Percentiles rank a stretch among this genome's conserved stretches.
Evolutionary conservation across 306 rosid species (phyloP).

Genomic region (Trichosanthes cucumerina): DNA sequence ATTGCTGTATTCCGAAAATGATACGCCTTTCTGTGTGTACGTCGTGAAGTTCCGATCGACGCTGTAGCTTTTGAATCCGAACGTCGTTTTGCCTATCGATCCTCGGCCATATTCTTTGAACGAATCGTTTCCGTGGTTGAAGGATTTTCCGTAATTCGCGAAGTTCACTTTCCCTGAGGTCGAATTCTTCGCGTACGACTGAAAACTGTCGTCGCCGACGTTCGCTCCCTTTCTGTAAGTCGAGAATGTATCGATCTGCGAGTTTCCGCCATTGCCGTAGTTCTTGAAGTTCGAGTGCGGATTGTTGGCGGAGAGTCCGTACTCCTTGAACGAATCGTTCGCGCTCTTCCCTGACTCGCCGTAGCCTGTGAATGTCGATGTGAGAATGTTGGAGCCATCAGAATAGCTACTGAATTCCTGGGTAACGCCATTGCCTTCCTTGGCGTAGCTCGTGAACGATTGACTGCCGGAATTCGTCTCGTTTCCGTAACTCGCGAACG

Average conservation of each 20-base stretch:
- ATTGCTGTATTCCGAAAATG: slow-evolving; percentile 41
- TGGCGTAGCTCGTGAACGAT: slow-evolving; percentile 50
- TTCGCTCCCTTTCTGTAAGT: slow-evolving; percentile 69
- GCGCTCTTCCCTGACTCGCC: slow-evolving; percentile 38
- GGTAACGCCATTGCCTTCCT: slow-evolving; percentile 41
- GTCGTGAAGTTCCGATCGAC: slow-evolving; percentile 54
- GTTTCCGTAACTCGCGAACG: slow-evolving; percentile 54
- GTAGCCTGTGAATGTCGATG: slow-evolving; percentile 52
- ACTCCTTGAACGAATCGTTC: slow-evolving; percentile 54
- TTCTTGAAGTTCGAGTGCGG: slow-evolving; percentile 46
- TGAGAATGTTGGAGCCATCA: slow-evolving; percentile 40
- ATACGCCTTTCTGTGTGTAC: slow-evolving; percentile 37
- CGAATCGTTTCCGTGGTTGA: slow-evolving; percentile 75
- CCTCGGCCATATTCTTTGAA: slow-evolving; percentile 66
- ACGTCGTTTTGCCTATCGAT: slow-evolving; percentile 23
- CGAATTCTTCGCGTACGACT: slow-evolving; percentile 42
- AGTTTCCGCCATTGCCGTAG: slow-evolving; percentile 43
- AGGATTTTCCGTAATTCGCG: slow-evolving; percentile 62
- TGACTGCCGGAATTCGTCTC: slow-evolving; percentile 73
- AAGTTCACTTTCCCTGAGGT: slow-evolving; percentile 46
- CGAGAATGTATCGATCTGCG: slow-evolving; percentile 35
- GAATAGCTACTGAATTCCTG: slow-evolving; percentile 57
- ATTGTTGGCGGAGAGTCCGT: slow-evolving; percentile 59
- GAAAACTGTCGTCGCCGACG: slow-evolving; percentile 56
- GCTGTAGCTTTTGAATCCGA: slow-evolving; percentile 57